phyloP scores from a whole-genome alignment of 495 filamentous ascomycete genomes.

The Lasiosphaeria ovina region DNA sequence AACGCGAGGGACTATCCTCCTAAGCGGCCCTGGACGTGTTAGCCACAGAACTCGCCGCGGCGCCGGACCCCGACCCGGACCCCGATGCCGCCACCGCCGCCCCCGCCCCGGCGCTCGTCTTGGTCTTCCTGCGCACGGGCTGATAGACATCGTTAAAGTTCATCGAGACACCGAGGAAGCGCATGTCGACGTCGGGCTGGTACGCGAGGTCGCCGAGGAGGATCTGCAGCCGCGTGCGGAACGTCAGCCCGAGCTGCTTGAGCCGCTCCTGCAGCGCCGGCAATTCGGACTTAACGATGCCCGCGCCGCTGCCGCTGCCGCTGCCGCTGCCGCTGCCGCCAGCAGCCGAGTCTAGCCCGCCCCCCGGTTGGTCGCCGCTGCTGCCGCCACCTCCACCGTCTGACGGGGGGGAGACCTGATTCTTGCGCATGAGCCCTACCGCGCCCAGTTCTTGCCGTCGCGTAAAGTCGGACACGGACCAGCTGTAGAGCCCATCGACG shows the following conservation, averaged over 20 bases:
- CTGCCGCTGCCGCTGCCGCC: conserved; percentile 19
- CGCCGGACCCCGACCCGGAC: not conserved
- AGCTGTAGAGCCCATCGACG: conserved; percentile 92
- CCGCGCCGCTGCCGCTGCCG: conserved; percentile 9
- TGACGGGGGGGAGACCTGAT: conserved; percentile 43
- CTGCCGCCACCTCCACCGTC: conserved; percentile 38
- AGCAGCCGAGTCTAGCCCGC: not conserved
- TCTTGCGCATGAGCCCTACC: conserved; percentile 14
- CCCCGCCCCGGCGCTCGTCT: conserved; percentile 11
- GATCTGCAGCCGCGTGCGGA: conserved; percentile 70
- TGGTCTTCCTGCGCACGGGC: conserved; percentile 60
- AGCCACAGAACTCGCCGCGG: no score
- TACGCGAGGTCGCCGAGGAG: conserved; percentile 86
- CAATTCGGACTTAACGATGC: conserved; percentile 55
- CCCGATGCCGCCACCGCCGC: not conserved
- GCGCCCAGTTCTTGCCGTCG: conserved; percentile 80
- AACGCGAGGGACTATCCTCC: not conserved
- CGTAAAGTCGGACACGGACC: conserved; percentile 90
- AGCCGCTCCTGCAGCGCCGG: conserved; percentile 71
- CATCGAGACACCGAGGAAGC: conserved; percentile 93
- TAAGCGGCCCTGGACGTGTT: conserved; percentile 11
- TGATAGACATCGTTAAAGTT: conserved; percentile 98
- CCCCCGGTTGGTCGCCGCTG: conserved; percentile 18
- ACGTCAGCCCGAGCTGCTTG: conserved; percentile 65
- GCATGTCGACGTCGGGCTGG: conserved; percentile 93